phyloP scores from a whole-genome alignment of 306 rosid genomes.

The Malus domestica region ASM211411v1 NC_041789.1:29214001-29214500 shows the following conservation, averaged over 20 bases:
- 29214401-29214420: no score
- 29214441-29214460: no score
- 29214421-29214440: no score
- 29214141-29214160: slow-evolving; percentile 2
- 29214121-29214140: not conserved
- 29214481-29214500: no score
- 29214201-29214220: not conserved
- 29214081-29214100: no score
- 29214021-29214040: not conserved
- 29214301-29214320: not conserved
- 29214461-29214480: no score
- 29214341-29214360: not conserved
- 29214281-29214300: not conserved
- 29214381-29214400: no score
- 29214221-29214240: not conserved
- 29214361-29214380: no score
- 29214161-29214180: not conserved
- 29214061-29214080: no score
- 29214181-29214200: not conserved
- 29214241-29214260: not conserved
- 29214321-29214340: not conserved
- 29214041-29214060: no score
- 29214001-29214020: slow-evolving; percentile 34
- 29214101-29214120: not conserved
- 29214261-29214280: not conserved